Base-by-base conservation (phyloP, 208 protist species). In the Endotrypanum monterogeii region DNA sequence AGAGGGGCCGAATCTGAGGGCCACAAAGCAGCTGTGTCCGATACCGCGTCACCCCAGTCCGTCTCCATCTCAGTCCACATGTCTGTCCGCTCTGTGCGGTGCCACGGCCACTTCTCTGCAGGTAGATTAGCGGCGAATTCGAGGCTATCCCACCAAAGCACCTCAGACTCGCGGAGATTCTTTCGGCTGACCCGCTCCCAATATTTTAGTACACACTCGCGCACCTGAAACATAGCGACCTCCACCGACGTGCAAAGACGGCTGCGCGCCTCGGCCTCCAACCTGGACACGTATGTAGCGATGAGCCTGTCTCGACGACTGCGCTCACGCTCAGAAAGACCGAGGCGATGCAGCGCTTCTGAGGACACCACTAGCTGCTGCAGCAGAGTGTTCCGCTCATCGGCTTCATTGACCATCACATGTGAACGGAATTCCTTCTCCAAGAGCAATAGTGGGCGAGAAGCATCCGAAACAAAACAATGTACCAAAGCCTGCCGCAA, bases 401-500 rank as follows among this genome's bases (percentile, higher is more conserved):
- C 8, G 1, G 12, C 2, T 56, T 81, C 76, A 48, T 76, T 66
- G 18, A 28, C 18, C 46, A 14, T 44, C 11, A 72, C 30, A 7
- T 16, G 57, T n/a, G 25, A 20, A 0, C 76, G 70, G 54, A 81
- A 76, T 9, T 37, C 32, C 32, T 62, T 57, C 66, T 81, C 76
- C 37, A 81, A 35, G 1, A 4, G 11, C 6, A 41, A 41, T 12
- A 81, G 48, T 5, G 76, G 76, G 20, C 70, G 76, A 23, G 30
- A 71, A 11, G 57, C 76, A 23, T 81, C 76, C 0, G 76, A 73
- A 3, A 71, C 44, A 23, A 65, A 57, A 46, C 39, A 60, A 9
- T 51, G 69, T 51, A 20, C 7, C 48, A 81, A 57, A 18, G 55
- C 35, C 52, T 81, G 71, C 30, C 71, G 76, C 44, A 73, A n/a